phyloP scores from a whole-genome alignment of 192 early-diverging fungal species.

The Mortierella claussenii region DNA sequence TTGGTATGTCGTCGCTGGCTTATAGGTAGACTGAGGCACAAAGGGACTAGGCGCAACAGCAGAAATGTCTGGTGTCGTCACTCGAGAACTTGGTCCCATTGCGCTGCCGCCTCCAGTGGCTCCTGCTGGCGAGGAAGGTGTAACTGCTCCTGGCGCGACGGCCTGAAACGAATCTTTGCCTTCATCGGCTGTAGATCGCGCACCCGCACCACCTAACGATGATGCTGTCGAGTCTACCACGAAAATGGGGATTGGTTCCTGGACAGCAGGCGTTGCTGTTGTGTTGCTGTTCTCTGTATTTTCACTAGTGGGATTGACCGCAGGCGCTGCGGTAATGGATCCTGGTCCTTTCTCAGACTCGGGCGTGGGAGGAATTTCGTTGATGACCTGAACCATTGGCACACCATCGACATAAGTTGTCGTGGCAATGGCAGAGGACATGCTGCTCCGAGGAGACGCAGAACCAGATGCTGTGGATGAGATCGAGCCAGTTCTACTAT shows the following conservation, averaged over 20 bases:
- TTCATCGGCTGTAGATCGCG: neutral
- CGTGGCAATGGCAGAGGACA: constrained; percentile 28
- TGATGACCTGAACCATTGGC: constrained; percentile 29
- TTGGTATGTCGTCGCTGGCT: constrained; percentile 29
- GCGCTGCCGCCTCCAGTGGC: neutral
- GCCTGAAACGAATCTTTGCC: neutral
- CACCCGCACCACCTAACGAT: neutral
- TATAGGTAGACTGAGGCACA: constrained; percentile 34
- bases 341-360: constrained; percentile 20
- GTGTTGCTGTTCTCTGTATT: neutral
- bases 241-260: constrained; percentile 26
- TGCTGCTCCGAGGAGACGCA: constrained; percentile 22
- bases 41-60: constrained; percentile 50
- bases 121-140: neutral
- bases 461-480: constrained; percentile 14
- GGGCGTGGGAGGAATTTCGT: constrained; percentile 51
- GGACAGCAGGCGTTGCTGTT: neutral
- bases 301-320: neutral
- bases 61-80: neutral
- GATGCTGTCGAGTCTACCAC: neutral
- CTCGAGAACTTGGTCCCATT: neutral
- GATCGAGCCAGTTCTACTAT: constrained; percentile 11
- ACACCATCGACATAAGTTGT: constrained; percentile 44
- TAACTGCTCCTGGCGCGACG: neutral
- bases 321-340: neutral